Base-by-base conservation (phyloP, 2,329 filamentous ascomycete species). In the Alternaria sp. region DNA sequence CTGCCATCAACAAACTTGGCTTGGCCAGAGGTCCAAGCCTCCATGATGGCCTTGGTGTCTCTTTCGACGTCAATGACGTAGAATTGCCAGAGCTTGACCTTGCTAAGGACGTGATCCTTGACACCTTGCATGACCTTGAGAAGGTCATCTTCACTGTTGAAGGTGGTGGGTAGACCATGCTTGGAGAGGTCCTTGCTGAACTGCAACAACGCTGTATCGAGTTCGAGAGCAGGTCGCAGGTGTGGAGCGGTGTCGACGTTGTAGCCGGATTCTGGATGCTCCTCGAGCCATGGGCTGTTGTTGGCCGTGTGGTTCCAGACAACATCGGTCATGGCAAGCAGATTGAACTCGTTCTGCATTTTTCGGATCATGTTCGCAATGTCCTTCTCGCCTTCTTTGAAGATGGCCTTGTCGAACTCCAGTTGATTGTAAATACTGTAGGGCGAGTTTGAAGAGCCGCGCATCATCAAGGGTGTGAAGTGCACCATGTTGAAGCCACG, bases 401-500 rank as follows among this genome's bases (percentile, higher is more conserved):
- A 99, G 74, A 90, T 88, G 9, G 83, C 83, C 6, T 90, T 87
- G 77, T 99, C 96, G 85, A 96, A 99, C 47, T 86, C 86, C 21
- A 96, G 86, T 82, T 99, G 96, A 75, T 99, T 92, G 78, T 92
- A 97, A 73, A 99, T 88, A 79, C 96, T 99, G 84, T 98, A 99
- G 0, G 96, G 96, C 2, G 96, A 99, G 78, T 99, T 97, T 56
- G 96, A 99, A 47, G 85, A 87, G 61, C 96, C 96, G 63, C 96
- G 90, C 62, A 91, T 86, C 85, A 97, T 96, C 69, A 99, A 84
- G 10, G 96, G 96, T 2, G 96, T 97, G 80, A 99, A 99, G 80
- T 99, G 96, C 64, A 99, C 89, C 94, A 98, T 97, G 82, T 99
- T 99, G 86, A 99, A 99, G 49, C 94, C 94, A 65, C 96, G 88